Evolutionary conservation across 352 stramenopile species (phyloP).

Genomic region (Globisporangium carolinianum): DNA sequence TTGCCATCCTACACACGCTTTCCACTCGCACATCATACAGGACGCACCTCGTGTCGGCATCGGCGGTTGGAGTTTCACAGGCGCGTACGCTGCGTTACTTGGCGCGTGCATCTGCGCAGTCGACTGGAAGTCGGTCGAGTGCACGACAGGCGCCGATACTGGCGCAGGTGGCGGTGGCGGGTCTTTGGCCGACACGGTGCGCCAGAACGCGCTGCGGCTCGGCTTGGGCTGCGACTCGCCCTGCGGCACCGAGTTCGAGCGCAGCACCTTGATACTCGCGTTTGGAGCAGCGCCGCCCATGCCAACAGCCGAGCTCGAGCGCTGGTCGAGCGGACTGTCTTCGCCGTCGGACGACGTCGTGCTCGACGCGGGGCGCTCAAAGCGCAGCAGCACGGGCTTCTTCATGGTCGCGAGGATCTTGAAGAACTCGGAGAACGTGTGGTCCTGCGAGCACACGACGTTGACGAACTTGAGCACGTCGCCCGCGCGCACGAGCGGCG

Average conservation of each 20-base stretch:
- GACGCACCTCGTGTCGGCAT: neutral
- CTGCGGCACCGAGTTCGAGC: slow-evolving; percentile 46
- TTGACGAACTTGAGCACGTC: slow-evolving; percentile 86
- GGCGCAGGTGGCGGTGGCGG: slow-evolving; percentile 5
- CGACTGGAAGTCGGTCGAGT: neutral
- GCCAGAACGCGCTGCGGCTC: slow-evolving; percentile 56
- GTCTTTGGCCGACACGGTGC: slow-evolving; percentile 34
- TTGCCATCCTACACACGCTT: too few relatives aligned
- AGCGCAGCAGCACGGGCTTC: slow-evolving; percentile 81
- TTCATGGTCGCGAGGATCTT: slow-evolving; percentile 88
- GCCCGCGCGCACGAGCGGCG: slow-evolving; percentile 49
- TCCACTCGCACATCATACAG: neutral
- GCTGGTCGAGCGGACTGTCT: slow-evolving; percentile 36
- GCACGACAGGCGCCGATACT: neutral
- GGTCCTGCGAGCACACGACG: slow-evolving; percentile 75
- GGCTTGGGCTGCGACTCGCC: slow-evolving; percentile 17
- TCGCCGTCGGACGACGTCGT: slow-evolving; percentile 46
- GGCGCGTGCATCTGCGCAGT: neutral
- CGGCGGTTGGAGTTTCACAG: neutral
- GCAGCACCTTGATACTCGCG: slow-evolving; percentile 36
- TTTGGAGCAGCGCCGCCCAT: slow-evolving; percentile 12
- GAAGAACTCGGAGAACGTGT: slow-evolving; percentile 87
- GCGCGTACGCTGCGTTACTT: neutral
- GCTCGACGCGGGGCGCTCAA: slow-evolving; percentile 47
- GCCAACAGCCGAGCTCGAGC: slow-evolving; percentile 29